Percentiles rank a stretch among this genome's conserved stretches.
phyloP scores from a whole-genome alignment of 495 filamentous ascomycete genomes.

The Xylaria flabelliformis region DNA sequence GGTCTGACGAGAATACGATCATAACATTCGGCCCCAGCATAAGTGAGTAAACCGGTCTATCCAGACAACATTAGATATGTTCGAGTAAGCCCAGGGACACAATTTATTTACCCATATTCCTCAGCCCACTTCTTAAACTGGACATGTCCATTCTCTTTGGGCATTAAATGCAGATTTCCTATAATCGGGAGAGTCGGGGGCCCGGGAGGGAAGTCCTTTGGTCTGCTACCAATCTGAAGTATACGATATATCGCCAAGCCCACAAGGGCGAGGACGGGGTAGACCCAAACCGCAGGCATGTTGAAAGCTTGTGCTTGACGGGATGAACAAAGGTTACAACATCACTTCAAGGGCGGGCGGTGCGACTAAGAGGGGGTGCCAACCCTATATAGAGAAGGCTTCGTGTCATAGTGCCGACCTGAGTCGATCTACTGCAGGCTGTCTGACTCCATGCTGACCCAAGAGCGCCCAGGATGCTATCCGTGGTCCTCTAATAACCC shows the following conservation, averaged over 20 bases:
- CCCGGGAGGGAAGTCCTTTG: constrained; percentile 32
- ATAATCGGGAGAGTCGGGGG: constrained; percentile 32
- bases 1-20: constrained; percentile 41
- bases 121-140: constrained; percentile 33
- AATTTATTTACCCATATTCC: constrained; percentile 30
- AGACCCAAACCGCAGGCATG: constrained; percentile 28
- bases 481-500: constrained; percentile 5
- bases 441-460: constrained; percentile 28
- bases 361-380: constrained; percentile 1
- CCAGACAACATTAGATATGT: constrained; percentile 14
- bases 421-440: constrained; percentile 2
- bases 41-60: constrained; percentile 34
- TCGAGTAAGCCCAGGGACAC: background rate
- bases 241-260: constrained; percentile 29
- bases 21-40: constrained; percentile 39
- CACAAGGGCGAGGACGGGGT: constrained; percentile 27
- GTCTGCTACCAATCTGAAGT: constrained; percentile 31
- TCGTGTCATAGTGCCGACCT: background rate
- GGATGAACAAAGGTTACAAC: constrained; percentile 6
- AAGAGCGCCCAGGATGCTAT: constrained; percentile 15
- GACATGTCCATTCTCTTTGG: constrained; percentile 28
- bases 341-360: background rate
- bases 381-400: constrained; percentile 18
- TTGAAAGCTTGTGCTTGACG: constrained; percentile 11
- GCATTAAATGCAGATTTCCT: constrained; percentile 34